Conservation (phyloP, 2,329 filamentous ascomycete species). For the Stromatinia cepivora region DNA sequence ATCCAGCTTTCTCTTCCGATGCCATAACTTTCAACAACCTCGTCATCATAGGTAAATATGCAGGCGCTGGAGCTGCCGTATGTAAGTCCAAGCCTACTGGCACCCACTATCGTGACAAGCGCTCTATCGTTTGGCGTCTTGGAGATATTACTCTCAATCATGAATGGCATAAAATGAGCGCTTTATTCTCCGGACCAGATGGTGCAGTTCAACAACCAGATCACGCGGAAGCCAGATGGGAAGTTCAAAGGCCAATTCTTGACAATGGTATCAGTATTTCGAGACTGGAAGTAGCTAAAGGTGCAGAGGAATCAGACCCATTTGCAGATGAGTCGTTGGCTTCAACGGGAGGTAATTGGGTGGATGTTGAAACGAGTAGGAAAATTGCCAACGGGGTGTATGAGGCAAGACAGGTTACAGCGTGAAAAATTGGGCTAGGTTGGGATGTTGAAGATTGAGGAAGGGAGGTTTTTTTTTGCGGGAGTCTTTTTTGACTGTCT, state of each 20-base stretch:
- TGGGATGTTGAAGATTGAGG: background rate
- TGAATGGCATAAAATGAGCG: conserved; percentile 73
- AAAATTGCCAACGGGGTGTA: conserved; percentile 78
- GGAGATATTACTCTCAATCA: conserved; percentile 67
- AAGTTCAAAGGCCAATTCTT: conserved; percentile 51
- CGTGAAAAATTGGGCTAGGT: background rate
- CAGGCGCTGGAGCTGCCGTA: conserved; percentile 61
- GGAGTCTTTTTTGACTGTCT: background rate
- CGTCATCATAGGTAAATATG: conserved; percentile 69
- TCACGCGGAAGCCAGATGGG: conserved; percentile 81
- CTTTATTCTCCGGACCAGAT: conserved; percentile 73
- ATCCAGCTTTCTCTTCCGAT: conserved; percentile 55
- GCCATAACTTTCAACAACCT: conserved; percentile 71
- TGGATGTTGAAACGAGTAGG: conserved; percentile 62
- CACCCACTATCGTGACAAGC: conserved; percentile 76
- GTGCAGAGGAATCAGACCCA: conserved; percentile 56
- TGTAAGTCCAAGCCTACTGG: conserved; percentile 78
- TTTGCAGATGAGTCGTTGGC: conserved; percentile 63
- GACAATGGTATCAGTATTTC: conserved; percentile 69
- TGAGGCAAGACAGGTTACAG: conserved; percentile 44
- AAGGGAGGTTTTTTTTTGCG: background rate
- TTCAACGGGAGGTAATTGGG: conserved; percentile 55
- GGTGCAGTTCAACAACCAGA: conserved; percentile 70
- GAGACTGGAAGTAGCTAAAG: conserved; percentile 53
- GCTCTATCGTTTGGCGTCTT: conserved; percentile 77